These are phyloP conservation scores for Amanita muscaria DNA, from an alignment of 768 basidiomycete genomes.

Conservation along the genomic window DNA sequence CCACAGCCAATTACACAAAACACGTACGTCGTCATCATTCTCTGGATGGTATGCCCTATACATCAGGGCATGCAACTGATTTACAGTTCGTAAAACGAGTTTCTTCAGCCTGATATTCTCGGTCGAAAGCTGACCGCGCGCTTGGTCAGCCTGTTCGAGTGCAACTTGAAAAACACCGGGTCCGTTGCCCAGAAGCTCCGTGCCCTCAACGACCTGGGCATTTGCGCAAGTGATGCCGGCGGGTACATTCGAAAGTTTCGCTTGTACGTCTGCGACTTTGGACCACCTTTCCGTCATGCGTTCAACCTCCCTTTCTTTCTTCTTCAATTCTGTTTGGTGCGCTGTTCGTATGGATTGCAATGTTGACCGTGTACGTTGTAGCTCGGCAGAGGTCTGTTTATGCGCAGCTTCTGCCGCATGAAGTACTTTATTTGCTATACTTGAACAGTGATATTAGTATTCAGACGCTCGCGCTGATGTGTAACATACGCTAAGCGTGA, in stretches of 20 bases:
- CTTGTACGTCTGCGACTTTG: slow-evolving; percentile 60
- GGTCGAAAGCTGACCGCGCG: slow-evolving; percentile 48
- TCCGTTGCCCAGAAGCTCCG: slow-evolving; percentile 22
- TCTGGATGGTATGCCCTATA: slow-evolving; percentile 17
- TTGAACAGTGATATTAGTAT: slow-evolving; percentile 16
- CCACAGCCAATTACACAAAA: not conserved
- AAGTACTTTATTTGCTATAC: slow-evolving; percentile 43
- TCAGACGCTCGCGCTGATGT: not conserved
- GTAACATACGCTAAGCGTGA: slow-evolving; percentile 58
- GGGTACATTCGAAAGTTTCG: slow-evolving; percentile 39
- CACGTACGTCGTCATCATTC: slow-evolving; percentile 14
- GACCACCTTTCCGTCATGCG: slow-evolving; percentile 67
- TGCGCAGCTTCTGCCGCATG: slow-evolving; percentile 55
- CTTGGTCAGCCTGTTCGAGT: slow-evolving; percentile 64
- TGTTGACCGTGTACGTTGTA: slow-evolving; percentile 62
- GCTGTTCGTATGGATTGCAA: slow-evolving; percentile 63
- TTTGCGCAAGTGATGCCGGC: slow-evolving; percentile 52
- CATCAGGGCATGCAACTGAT: slow-evolving; percentile 51
- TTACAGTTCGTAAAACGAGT: slow-evolving; percentile 52
- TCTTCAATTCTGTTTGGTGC: slow-evolving; percentile 66
- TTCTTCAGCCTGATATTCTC: slow-evolving; percentile 59
- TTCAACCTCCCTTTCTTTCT: slow-evolving; percentile 74
- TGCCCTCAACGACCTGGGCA: slow-evolving; percentile 35
- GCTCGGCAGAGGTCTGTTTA: slow-evolving; percentile 60
- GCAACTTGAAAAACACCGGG: slow-evolving; percentile 54